These are phyloP conservation scores for Xylaria intraflava DNA, from an alignment of 495 filamentous ascomycete genomes.

Conservation along the genomic window DNA sequence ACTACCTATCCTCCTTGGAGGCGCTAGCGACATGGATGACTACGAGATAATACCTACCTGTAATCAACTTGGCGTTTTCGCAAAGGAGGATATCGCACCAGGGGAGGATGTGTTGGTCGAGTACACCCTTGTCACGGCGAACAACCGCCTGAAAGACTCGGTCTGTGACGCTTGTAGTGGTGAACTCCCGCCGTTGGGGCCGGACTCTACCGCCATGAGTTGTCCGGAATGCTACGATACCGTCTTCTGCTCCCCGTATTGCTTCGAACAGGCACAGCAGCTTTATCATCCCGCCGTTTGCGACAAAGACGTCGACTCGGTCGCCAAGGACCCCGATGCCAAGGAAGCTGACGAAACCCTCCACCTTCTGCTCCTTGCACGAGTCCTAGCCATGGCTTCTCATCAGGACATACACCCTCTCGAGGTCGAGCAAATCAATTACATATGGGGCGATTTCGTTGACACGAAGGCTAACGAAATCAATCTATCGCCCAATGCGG, in stretches of 20 bases:
- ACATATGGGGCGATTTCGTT: constrained; percentile 85
- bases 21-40: constrained; percentile 33
- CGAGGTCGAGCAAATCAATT: constrained; percentile 76
- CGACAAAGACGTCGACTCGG: constrained; percentile 71
- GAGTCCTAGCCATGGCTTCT: constrained; percentile 76
- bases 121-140: constrained; percentile 73
- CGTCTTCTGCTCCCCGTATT: constrained; percentile 76
- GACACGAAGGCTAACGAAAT: constrained; percentile 43
- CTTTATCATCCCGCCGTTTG: constrained; percentile 84
- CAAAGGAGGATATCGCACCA: constrained; percentile 68
- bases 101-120: constrained; percentile 75
- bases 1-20: constrained; percentile 59
- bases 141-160: constrained; percentile 69
- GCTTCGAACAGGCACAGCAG: constrained; percentile 61
- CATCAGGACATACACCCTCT: constrained; percentile 80
- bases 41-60: constrained; percentile 47
- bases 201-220: constrained; percentile 40
- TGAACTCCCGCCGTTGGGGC: constrained; percentile 57
- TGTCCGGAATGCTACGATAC: constrained; percentile 76
- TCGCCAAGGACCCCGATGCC: constrained; percentile 70
- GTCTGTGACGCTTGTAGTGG: constrained; percentile 79
- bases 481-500: constrained; percentile 40
- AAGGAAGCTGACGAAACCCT: constrained; percentile 67
- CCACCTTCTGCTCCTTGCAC: constrained; percentile 71
- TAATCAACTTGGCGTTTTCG: constrained; percentile 82